These are phyloP conservation scores for Penicillium verhagenii DNA, from an alignment of 495 filamentous ascomycete species.

Conservation along the genomic window DNA sequence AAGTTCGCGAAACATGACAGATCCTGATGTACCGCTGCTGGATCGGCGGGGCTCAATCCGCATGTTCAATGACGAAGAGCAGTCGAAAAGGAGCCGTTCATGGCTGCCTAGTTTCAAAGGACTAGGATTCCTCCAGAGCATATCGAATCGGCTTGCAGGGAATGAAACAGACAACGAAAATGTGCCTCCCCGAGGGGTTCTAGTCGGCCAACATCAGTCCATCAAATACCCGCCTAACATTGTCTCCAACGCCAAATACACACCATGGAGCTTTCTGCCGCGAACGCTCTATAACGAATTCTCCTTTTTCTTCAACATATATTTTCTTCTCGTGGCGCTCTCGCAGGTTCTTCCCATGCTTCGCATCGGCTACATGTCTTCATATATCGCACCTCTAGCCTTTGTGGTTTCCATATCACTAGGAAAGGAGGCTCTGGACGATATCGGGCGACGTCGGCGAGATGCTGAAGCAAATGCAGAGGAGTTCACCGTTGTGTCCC, in stretches of 20 bases:
- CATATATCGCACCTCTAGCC: slow-evolving; percentile 88
- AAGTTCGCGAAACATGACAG: slow-evolving; percentile 51
- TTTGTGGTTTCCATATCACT: slow-evolving; percentile 90
- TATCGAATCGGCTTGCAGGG: slow-evolving; percentile 11
- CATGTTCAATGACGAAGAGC: slow-evolving; percentile 28
- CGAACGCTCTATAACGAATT: slow-evolving; percentile 97
- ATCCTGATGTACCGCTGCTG: slow-evolving; percentile 69
- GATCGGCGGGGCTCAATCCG: slow-evolving; percentile 34
- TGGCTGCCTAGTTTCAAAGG: slow-evolving; percentile 34
- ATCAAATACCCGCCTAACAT: slow-evolving; percentile 63
- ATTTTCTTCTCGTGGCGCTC: slow-evolving; percentile 91
- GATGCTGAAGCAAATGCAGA: slow-evolving; percentile 96
- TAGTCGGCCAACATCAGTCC: slow-evolving; percentile 43
- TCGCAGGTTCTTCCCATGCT: slow-evolving; percentile 88
- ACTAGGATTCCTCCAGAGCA: slow-evolving; percentile 19
- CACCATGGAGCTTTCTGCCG: slow-evolving; percentile 91
- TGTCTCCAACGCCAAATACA: slow-evolving; percentile 97
- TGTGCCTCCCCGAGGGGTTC: slow-evolving; percentile 42
- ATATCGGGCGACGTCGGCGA: slow-evolving; percentile 78
- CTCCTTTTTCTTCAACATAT: slow-evolving; percentile 99
- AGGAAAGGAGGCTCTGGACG: slow-evolving; percentile 94
- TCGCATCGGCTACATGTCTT: slow-evolving; percentile 90
- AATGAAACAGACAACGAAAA: slow-evolving; percentile 22
- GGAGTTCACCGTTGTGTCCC: slow-evolving; percentile 74
- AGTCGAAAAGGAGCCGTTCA: slow-evolving; percentile 25